Evolutionary conservation across 2,329 filamentous ascomycete species (phyloP).

Genomic region (Monilinia laxa): DNA sequence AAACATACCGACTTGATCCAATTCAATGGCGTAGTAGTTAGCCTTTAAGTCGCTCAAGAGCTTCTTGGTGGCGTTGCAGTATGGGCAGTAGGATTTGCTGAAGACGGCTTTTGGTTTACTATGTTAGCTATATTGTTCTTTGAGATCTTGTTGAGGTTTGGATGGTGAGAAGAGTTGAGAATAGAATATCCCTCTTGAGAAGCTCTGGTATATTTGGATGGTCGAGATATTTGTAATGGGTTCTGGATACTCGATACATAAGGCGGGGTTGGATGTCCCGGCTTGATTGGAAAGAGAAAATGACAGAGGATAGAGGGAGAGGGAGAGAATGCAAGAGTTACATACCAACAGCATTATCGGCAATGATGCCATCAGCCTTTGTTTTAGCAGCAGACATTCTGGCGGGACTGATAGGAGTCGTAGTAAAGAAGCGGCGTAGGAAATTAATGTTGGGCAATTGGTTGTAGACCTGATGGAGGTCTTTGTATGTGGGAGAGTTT

Average conservation of each 20-base stretch:
- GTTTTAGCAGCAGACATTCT: conserved; percentile 79
- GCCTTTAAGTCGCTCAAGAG: conserved; percentile 68
- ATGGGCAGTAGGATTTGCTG: conserved; percentile 95
- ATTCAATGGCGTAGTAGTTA: conserved; percentile 73
- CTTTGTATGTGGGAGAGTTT: conserved; percentile 20
- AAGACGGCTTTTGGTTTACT: conserved; percentile 68
- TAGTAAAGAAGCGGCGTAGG: conserved; percentile 69
- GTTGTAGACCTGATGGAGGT: conserved; percentile 13
- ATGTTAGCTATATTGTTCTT: neutral
- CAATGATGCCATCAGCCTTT: conserved; percentile 83
- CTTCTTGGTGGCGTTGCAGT: conserved; percentile 79
- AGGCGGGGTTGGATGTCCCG: no score
- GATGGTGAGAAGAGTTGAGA: no score
- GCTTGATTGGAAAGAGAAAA: neutral
- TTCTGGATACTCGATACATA: neutral
- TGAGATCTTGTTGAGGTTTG: neutral
- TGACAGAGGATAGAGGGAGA: neutral
- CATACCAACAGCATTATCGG: conserved; percentile 82
- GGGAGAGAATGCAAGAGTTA: conserved; percentile 24
- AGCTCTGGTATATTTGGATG: neutral
- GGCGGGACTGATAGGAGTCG: conserved; percentile 55
- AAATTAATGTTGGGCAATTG: conserved; percentile 57
- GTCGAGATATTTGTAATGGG: neutral
- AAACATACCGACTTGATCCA: conserved; percentile 77
- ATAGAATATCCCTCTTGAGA: neutral